Evolutionary conservation across 306 rosid genomes (phyloP).

Genomic region (Echinosophora koreensis): DNA sequence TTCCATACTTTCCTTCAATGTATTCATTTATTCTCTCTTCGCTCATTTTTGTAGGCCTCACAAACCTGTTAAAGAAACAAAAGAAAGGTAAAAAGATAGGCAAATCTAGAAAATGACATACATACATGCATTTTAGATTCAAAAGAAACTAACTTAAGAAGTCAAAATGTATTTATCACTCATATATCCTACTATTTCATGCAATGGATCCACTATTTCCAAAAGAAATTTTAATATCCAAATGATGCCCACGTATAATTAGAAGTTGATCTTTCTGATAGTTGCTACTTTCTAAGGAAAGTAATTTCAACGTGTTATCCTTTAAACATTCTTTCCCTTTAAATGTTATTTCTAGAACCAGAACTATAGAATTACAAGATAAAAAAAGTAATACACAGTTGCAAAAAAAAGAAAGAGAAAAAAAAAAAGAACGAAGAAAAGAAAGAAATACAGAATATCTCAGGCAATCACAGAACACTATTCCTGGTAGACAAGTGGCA

Average conservation of each 20-base stretch:
- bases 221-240: conserved; percentile 3
- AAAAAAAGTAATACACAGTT: conserved; percentile 14
- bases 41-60: conserved; percentile 83
- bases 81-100: conserved; percentile 17
- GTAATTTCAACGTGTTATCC: conserved; percentile 12
- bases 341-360: conserved; percentile 2
- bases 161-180: conserved; percentile 29
- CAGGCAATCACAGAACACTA: conserved; percentile 30
- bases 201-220: conserved; percentile 8
- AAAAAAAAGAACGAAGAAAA: background rate
- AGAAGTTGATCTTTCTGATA: conserved; percentile 23
- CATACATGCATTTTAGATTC: conserved; percentile 9
- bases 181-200: conserved; percentile 22
- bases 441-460: conserved; percentile 22
- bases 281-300: background rate
- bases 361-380: background rate
- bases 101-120: conserved; percentile 2
- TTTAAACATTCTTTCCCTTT: conserved; percentile 14
- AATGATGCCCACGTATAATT: conserved; percentile 12
- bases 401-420: background rate
- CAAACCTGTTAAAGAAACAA: conserved; percentile 71
- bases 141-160: conserved; percentile 31
- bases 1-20: conserved; percentile 91
- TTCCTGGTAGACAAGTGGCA: conserved; percentile 41
- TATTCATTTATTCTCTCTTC: conserved; percentile 77